Base-by-base conservation (phyloP, 495 filamentous ascomycete species). In the Polyplosphaeria fusca region DNA sequence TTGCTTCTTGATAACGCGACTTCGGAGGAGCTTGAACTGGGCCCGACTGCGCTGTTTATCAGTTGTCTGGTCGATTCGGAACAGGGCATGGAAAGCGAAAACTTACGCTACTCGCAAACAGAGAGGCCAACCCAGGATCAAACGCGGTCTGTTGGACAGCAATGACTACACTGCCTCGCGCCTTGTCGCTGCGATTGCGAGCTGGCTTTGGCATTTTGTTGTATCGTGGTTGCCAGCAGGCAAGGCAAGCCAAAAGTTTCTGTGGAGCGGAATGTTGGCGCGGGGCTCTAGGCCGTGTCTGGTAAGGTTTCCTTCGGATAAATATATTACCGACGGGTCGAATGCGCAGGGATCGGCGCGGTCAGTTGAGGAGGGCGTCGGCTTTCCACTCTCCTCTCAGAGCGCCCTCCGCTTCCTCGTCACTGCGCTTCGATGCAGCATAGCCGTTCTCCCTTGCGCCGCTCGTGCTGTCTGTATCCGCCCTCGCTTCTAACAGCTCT, bases 81-180 rank as follows among this genome's bases (percentile, higher is more conserved):
- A 22, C 30, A 28, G 28, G n/a, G 7, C 7, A n/a, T 25, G 24
- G 40, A 48, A 25, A 20, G 44, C 40, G 51, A 47, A 47, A 27
- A 80, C 86, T 71, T 76, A 93, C 90, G 75, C 88, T 92, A 24
- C 80, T 76, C 25, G 86, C 78, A 71, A 96, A 96, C 23, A 96
- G 78, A 44, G 87, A 86, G 58, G 86, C 83, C 60, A 96, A 66
- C 48, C 77, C 72, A 58, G 88, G 86, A 74, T 96, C 88, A 60
- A 94, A 77, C 42, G 61, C 46, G 24, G 57, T 53, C 20, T 43
- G 50, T 46, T 57, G 46, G 32, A 52, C 41, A 24, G 41, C 32
- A 13, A 57, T 26, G 9, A 12, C 3, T 2, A 45, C 20, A 9
- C 32, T 18, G 3, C 27, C 12, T 26, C 28, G 46, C n/a, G 56